These are phyloP conservation scores for Bertia moriformis DNA, from an alignment of 2,329 filamentous ascomycete species.

Conservation along the genomic window DNA sequence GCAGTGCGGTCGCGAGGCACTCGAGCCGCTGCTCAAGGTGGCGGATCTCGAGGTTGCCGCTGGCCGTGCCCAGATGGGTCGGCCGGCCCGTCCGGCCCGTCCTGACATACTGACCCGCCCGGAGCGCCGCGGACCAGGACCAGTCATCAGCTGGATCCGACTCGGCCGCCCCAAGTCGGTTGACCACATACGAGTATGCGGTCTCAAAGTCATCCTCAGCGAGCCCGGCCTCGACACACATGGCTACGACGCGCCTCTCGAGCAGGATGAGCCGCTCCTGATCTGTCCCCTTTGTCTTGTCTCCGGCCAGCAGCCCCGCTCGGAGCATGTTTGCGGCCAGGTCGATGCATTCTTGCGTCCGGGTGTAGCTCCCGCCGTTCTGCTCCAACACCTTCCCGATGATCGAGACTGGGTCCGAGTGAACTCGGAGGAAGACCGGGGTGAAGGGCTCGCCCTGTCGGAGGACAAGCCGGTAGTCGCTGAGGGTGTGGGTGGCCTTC, in stretches of 20 bases:
- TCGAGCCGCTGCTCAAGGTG: slow-evolving; percentile 72
- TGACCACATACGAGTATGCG: slow-evolving; percentile 70
- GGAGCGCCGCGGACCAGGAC: slow-evolving; percentile 66
- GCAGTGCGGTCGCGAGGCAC: slow-evolving; percentile 60
- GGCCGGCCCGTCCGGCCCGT: slow-evolving; percentile 35
- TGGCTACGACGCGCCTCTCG: slow-evolving; percentile 57
- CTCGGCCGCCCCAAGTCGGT: slow-evolving; percentile 35
- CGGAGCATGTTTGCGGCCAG: slow-evolving; percentile 55
- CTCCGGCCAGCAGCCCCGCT: slow-evolving; percentile 31
- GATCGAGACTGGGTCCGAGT: slow-evolving; percentile 60
- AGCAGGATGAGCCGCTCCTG: slow-evolving; percentile 21
- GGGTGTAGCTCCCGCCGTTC: slow-evolving; percentile 60
- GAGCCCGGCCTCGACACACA: slow-evolving; percentile 68
- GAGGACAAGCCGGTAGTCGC: slow-evolving; percentile 62
- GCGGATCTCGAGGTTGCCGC: slow-evolving; percentile 46
- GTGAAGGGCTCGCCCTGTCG: slow-evolving; percentile 70
- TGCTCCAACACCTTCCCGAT: slow-evolving; percentile 62
- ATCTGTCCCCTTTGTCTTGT: too few species aligned
- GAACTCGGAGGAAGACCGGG: slow-evolving; percentile 64
- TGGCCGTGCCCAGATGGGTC: slow-evolving; percentile 44
- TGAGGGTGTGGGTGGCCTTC: slow-evolving; percentile 59
- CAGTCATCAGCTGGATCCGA: slow-evolving; percentile 37
- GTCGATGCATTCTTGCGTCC: slow-evolving; percentile 57
- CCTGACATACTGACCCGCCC: slow-evolving; percentile 61
- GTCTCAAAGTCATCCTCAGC: slow-evolving; percentile 72